Conservation (phyloP, 2,329 filamentous ascomycete genomes). For the Blumeria graminis region DNA sequence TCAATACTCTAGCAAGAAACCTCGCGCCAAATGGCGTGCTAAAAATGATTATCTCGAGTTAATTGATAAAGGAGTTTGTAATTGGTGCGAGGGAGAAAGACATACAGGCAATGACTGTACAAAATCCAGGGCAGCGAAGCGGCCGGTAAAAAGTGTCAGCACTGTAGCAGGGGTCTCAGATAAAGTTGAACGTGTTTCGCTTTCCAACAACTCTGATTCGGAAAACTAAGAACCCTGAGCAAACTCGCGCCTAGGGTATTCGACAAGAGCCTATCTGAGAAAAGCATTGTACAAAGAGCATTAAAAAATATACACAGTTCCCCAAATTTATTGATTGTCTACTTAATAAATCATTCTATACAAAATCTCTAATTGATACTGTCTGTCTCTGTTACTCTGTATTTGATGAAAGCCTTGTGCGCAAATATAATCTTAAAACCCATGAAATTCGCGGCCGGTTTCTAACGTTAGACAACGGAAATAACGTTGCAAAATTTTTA, state of each 20-base stretch:
- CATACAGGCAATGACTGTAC: neutral
- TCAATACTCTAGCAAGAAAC: neutral
- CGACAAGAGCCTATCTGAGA: neutral
- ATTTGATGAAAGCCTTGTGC: neutral
- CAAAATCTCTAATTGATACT: neutral
- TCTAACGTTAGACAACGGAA: neutral
- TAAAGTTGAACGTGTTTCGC: neutral
- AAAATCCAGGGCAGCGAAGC: neutral
- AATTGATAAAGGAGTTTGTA: neutral
- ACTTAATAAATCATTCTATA: conserved; percentile 1
- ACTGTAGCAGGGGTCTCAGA: neutral
- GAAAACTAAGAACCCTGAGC: neutral
- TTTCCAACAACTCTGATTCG: neutral
- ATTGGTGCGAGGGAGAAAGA: neutral
- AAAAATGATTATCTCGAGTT: neutral
- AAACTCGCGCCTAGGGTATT: neutral
- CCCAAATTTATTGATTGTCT: neutral
- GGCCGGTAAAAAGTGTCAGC: neutral
- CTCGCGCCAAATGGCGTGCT: neutral
- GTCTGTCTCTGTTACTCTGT: neutral
- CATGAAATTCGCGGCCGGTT: neutral
- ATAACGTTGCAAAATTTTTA: neutral
- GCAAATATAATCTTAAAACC: neutral
- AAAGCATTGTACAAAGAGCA: neutral
- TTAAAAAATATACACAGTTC: neutral